These are phyloP conservation scores for Globisporangium cylindrosporum DNA, from an alignment of 352 stramenopile genomes.

Conservation along the genomic window DNA sequence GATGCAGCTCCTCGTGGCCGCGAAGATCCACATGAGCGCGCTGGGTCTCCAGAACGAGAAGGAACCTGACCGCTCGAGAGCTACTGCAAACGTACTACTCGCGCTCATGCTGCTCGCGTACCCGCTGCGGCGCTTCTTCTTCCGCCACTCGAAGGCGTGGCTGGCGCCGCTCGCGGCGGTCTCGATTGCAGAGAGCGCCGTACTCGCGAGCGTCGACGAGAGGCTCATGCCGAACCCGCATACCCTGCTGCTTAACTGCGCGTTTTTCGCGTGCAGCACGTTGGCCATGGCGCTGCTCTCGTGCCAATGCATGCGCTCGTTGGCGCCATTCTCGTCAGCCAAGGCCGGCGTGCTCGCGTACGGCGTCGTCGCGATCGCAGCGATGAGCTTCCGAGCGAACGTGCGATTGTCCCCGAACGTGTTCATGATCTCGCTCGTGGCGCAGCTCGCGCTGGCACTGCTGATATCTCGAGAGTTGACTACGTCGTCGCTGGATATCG, in stretches of 20 bases:
- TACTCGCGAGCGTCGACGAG: constrained; percentile 4
- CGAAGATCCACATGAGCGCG: constrained; percentile 14
- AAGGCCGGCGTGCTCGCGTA: not conserved
- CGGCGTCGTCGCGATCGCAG: not conserved
- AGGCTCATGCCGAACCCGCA: not conserved
- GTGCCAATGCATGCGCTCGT: not conserved
- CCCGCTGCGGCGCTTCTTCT: constrained; percentile 8
- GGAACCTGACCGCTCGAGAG: not conserved
- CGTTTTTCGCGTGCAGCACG: constrained; percentile 10
- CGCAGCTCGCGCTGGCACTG: constrained; percentile 6
- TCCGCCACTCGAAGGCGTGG: constrained; percentile 1
- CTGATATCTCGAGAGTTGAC: not conserved
- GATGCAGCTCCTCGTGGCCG: constrained; percentile 10
- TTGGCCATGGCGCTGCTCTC: not conserved
- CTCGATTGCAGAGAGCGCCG: constrained; percentile 4
- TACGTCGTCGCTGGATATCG: not conserved
- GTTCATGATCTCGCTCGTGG: constrained; percentile 4
- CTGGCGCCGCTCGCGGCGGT: not conserved
- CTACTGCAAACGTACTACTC: not conserved
- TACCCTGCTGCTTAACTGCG: constrained; percentile 9
- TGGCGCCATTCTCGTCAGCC: not conserved
- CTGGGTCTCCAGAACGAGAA: not conserved
- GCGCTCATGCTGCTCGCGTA: constrained; percentile 13
- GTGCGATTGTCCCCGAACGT: not conserved
- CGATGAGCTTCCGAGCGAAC: not conserved